Base-by-base conservation (phyloP, 768 basidiomycete genomes). In the Termitomyces sp. region DNA sequence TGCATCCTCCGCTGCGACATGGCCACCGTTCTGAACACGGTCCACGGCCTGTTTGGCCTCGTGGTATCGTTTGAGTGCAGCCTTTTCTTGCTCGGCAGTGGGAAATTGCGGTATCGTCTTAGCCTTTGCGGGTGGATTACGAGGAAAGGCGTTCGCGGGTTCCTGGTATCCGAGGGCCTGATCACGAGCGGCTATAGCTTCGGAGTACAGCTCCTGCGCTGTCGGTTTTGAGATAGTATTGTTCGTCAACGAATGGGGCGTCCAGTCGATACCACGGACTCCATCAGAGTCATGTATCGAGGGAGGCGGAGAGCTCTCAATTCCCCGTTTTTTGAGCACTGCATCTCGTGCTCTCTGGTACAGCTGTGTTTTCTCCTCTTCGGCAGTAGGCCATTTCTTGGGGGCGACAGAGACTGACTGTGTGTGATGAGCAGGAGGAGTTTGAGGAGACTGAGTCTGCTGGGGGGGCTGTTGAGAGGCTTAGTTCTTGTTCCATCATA, bases 31-130 rank as follows among this genome's bases (percentile, higher is more conserved):
- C 57, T 88, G 86, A 4, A 76, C 81, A 20, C 82, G 78, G 43
- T 83, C 82, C 16, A 90, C 89, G 6, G 90, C 89, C 47, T 74
- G 74, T 66, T 83, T 88, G 0, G 90, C 90, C 51, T 88, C 82
- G 31, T 86, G 77, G 65, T 89, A 92, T 58, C 84, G 74, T 61
- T 68, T 76, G 55, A 91, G 65, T 24, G 85, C 85, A 3, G 81
- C 86, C 66, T 92, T 92, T 70, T 92, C 90, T 65, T 88, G 80
- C 59, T 84, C 86, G 0, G 89, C 89, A 20, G 83, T 81, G 34
- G 72, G 70, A 63, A 83, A 88, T 31, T 79, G 78, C 31, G 83
- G 80, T 4, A 76, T 66, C n/a, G n/a, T n/a, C 9, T 53, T 50
- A 31, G 54, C 50, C 9, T 58, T 52, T 22, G 65, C 26, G 34